Conservation (phyloP, 1,284 basidiomycete species). For the Ustilago curta region DNA sequence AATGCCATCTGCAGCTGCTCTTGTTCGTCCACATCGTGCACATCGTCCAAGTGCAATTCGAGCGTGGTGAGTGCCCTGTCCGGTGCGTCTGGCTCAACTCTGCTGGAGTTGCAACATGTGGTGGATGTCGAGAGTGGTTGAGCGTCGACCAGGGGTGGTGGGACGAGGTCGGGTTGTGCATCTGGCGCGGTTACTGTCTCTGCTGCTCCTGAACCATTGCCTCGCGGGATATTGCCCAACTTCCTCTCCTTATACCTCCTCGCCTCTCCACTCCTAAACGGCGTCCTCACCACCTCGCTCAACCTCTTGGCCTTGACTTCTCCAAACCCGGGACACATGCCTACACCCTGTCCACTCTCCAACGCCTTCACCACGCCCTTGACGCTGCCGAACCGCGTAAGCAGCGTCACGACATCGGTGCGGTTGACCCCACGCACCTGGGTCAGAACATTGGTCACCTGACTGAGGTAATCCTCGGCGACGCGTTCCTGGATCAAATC, state of each 20-base stretch:
- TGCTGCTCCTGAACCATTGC: neutral
- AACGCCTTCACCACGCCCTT: constrained; percentile 26
- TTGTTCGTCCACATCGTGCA: constrained; percentile 52
- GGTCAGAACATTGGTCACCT: constrained; percentile 87
- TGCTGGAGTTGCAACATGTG: neutral
- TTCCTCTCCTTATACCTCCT: constrained; percentile 81
- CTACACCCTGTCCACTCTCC: constrained; percentile 77
- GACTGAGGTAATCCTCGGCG: constrained; percentile 85
- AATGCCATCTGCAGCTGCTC: constrained; percentile 54
- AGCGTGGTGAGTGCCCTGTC: constrained; percentile 24
- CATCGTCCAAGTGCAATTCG: constrained; percentile 46
- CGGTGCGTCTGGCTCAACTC: neutral
- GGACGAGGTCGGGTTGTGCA: neutral
- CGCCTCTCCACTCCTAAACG: constrained; percentile 73
- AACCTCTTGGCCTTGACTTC: constrained; percentile 86
- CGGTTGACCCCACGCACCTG: constrained; percentile 94
- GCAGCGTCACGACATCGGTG: constrained; percentile 96
- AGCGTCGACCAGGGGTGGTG: neutral
- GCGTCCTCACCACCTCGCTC: constrained; percentile 72
- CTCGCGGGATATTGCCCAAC: neutral
- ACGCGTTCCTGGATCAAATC: constrained; percentile 92
- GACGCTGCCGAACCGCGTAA: constrained; percentile 30
- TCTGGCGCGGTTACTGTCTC: no score
- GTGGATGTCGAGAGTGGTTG: constrained; percentile 66
- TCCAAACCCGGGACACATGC: constrained; percentile 90